A percentile compares a stretch with the other conserved stretches of the same genome.
Conservation (phyloP, 768 basidiomycete genomes). For the Mycena polygramma region DNA sequence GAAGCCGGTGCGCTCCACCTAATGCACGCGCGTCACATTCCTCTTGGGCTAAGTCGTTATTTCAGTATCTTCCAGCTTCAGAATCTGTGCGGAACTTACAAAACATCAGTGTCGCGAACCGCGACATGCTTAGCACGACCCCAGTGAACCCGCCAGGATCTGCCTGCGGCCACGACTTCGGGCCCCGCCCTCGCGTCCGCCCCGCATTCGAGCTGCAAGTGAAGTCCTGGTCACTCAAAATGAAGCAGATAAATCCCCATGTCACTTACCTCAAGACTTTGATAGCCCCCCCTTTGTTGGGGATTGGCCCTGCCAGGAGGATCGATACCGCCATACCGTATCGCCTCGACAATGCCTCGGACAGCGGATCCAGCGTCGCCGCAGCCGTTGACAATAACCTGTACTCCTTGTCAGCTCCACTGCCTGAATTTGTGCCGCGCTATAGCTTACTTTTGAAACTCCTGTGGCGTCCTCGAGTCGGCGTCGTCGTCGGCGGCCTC, state of each 20-base stretch:
- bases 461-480: too few species aligned
- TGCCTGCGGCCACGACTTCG: slow-evolving; percentile 1
- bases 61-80: too few species aligned
- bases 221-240: too few species aligned
- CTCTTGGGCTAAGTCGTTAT: too few species aligned
- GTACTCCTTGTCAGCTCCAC: not conserved
- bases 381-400: not conserved
- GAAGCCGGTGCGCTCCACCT: too few species aligned
- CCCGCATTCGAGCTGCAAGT: not conserved
- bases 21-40: too few species aligned
- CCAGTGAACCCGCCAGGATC: not conserved
- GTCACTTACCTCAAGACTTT: slow-evolving; percentile 1
- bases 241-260: not conserved
- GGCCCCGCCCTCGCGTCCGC: not conserved
- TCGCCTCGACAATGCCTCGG: not conserved
- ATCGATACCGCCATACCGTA: slow-evolving; percentile 5
- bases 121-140: slow-evolving; percentile 3
- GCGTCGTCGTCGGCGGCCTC: too few species aligned
- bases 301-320: slow-evolving; percentile 2
- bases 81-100: too few species aligned
- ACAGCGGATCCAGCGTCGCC: not conserved
- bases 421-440: too few species aligned
- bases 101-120: slow-evolving; percentile 4
- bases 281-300: slow-evolving; percentile 1
- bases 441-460: too few species aligned